phyloP scores from a whole-genome alignment of 768 basidiomycete species.

The Suillus tomentosus region DNA sequence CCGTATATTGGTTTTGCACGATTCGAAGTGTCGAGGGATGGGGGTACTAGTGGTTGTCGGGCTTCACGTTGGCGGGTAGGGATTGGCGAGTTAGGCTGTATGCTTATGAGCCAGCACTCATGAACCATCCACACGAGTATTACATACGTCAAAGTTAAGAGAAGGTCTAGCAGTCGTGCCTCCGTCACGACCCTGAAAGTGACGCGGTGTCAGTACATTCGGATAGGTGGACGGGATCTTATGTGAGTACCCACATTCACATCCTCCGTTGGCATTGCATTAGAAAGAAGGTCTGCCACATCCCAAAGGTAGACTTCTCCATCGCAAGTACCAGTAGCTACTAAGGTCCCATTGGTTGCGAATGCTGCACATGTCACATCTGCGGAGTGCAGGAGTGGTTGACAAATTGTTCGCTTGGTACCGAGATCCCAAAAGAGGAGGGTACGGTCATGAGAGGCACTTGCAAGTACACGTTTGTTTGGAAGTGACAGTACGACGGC shows the following conservation, averaged over 20 bases:
- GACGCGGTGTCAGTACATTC: background rate
- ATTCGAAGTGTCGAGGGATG: background rate
- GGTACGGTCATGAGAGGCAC: slow-evolving; percentile 15
- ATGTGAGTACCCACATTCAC: background rate
- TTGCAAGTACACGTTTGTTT: slow-evolving; percentile 19
- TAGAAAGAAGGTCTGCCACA: background rate
- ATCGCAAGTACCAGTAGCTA: background rate
- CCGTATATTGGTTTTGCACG: background rate
- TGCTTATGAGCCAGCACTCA: background rate
- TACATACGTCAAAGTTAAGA: background rate
- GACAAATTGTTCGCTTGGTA: slow-evolving; percentile 10
- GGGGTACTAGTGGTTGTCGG: background rate
- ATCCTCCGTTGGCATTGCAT: background rate
- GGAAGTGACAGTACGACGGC: background rate
- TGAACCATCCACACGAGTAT: background rate
- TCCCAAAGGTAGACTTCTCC: background rate
- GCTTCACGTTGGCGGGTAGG: background rate
- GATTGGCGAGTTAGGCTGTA: background rate
- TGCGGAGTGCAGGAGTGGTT: slow-evolving; percentile 9
- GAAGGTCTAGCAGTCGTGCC: background rate
- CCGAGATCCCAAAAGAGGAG: slow-evolving; percentile 15
- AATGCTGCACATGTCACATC: background rate
- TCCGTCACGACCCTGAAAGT: background rate
- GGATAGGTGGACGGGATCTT: background rate
- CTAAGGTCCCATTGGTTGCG: background rate